phyloP scores from a whole-genome alignment of 225 moss, liverwort and hornwort genomes.

The Asterella californica region DNA sequence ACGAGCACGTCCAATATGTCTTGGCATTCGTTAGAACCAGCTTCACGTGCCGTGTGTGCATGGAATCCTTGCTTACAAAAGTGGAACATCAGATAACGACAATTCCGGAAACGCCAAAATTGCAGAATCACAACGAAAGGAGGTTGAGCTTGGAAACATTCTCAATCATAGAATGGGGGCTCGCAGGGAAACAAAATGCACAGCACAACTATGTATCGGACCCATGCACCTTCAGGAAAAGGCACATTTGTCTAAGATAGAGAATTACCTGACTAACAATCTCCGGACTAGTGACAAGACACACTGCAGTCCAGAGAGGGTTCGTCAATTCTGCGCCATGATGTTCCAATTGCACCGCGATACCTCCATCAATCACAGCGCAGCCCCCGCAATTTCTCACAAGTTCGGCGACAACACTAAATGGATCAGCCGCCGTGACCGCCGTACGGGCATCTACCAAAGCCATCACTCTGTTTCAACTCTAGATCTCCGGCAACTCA shows the following conservation, averaged over 20 bases:
- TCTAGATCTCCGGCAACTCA: neutral
- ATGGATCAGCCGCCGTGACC: conserved; percentile 5
- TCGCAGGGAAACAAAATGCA: neutral
- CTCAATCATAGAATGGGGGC: neutral
- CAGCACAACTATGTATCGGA: too few species aligned
- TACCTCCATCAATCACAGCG: conserved; percentile 84
- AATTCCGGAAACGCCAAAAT: neutral
- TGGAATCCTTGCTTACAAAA: neutral
- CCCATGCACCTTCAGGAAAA: neutral
- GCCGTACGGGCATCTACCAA: conserved; percentile 20
- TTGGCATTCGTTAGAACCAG: neutral
- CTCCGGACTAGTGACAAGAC: conserved; percentile 68
- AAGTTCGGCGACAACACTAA: conserved; percentile 40
- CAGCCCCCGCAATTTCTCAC: conserved; percentile 72
- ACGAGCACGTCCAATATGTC: neutral
- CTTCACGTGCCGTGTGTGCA: neutral
- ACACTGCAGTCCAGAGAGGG: conserved; percentile 88
- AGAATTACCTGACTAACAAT: conserved; percentile 63
- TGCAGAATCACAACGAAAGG: neutral
- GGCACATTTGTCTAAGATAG: neutral
- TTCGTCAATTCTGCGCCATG: conserved; percentile 68
- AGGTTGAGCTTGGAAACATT: neutral
- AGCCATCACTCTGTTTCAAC: conserved; percentile 6
- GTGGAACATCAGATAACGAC: neutral
- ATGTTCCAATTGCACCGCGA: conserved; percentile 89